Base-by-base conservation (phyloP, 164 flowering plant species). In the Annona squamosa region DNA sequence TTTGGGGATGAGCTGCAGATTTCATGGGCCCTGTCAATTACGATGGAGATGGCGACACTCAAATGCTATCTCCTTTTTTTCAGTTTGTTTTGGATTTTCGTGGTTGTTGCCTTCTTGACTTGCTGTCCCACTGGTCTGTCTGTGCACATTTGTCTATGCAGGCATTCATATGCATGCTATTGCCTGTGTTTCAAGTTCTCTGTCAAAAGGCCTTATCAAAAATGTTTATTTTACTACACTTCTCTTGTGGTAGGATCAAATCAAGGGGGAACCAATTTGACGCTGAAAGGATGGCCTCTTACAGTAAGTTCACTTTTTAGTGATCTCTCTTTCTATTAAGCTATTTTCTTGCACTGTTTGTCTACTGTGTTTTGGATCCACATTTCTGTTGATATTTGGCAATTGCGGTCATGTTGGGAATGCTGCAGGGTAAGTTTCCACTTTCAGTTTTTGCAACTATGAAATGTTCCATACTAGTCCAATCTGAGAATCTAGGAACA, bases 221-320 rank as follows among this genome's bases (percentile, higher is more conserved):
- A 19, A 63, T 63, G 2, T 42, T 18, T 63, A n/a, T 44, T 10
- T 66, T 45, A 10, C 45, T 41, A 46, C 46, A 68, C 18, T 68
- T 18, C 4, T 73, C 16, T 67, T 80, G 18, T 82, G 73, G 77
- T 86, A 95, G 99, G 99, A 69, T 83, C 99, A 77, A 93, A 88
- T 80, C 96, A 93, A 84, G 92, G 90, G 69, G 85, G 94, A 48
- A 93, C 84, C 85, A 95, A 87, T 83, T 83, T 95, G 82, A 90
- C 99, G 41, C 75, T 95, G 81, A 95, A 91, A 88, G 99, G 99
- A 77, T 95, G 97, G 97, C 99, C 99, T 12, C 90, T 95, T 68
- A 90, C 94, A 0, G 99, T 95, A 79, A 85, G 97, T 82, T 56
- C 48, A 10, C 18, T 68, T 44, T 26, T 12, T 18, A 18, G n/a